Base-by-base conservation (phyloP, 495 filamentous ascomycete species). In the Tuber magnatum region DNA sequence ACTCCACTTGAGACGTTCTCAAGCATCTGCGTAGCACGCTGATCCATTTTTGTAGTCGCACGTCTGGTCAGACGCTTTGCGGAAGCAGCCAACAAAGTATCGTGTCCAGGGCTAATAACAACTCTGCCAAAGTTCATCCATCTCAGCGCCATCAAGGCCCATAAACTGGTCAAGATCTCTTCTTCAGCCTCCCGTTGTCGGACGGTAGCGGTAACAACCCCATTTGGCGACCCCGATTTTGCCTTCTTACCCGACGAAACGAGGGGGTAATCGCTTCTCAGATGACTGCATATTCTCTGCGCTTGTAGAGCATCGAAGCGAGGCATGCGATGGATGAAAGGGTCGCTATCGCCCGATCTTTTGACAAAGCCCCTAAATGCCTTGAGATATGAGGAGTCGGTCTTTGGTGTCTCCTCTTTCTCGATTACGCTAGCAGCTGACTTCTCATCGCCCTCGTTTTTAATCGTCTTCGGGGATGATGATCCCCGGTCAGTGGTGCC, bases 291-390 rank as follows among this genome's bases (percentile, higher is more conserved):
- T 56, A 94, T 87, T 18, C 95, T 91, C 76, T 90, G 88, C 35
- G 94, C 88, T 82, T 97, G 94, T 20, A 97, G 85, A 28, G 94
- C 94, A 81, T 98, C 95, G 72, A 93, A 95, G 70, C 95, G 91
- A 42, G 92, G 88, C 76, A 92, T 89, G 6, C 92, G 90, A 82
- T 97, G 92, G 74, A 93, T 86, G 80, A 96, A 96, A 20, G 90
- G 88, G 83, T 98, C 95, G n/a, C 82, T 84, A 71, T 86, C 85
- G 73, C 85, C 87, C 40, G 87, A 88, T 65, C 86, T 86, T 44
- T 89, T 86, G 68, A 88, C 84, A 68, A 91, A 86, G 68, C 91
- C 89, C 76, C 92, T 90, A 83, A 97, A 97, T 40, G 93, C 93
- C 76, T 93, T 90, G 86, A 94, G 94, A 82, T 95, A 97, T n/a